Conservation (phyloP, 495 filamentous ascomycete species). For the Penicillium chermesinum region DNA sequence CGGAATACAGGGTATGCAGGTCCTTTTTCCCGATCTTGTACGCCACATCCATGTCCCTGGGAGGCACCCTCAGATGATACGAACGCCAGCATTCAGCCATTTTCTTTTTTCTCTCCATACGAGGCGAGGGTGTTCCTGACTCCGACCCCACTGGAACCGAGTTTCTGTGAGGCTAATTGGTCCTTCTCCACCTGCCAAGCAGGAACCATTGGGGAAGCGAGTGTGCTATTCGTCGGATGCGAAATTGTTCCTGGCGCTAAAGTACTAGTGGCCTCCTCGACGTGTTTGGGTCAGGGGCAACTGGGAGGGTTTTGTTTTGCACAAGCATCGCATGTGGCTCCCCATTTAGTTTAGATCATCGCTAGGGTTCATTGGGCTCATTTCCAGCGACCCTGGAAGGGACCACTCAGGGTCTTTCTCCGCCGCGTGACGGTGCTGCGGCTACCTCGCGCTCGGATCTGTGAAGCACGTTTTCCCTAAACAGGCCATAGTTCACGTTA, state of each 20-base stretch:
- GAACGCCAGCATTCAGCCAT: no score
- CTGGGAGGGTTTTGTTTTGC: not conserved
- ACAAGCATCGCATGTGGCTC: slow-evolving; percentile 2
- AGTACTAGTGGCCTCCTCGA: slow-evolving; percentile 2
- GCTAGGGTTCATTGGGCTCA: not conserved
- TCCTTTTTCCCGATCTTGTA: not conserved
- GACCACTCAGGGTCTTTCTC: slow-evolving; percentile 13
- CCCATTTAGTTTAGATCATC: slow-evolving; percentile 5
- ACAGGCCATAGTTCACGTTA: not conserved
- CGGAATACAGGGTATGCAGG: no score
- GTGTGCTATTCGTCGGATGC: slow-evolving; percentile 6
- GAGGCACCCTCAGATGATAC: not conserved
- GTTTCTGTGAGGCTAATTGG: slow-evolving; percentile 1
- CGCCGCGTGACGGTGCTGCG: not conserved
- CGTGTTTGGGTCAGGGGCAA: slow-evolving; percentile 17
- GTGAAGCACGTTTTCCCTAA: not conserved
- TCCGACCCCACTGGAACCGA: not conserved
- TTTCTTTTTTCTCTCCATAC: slow-evolving; percentile 25
- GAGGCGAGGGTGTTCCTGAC: not conserved
- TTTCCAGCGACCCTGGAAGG: not conserved
- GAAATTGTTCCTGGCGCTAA: slow-evolving; percentile 18
- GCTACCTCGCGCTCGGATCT: not conserved
- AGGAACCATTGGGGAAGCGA: slow-evolving; percentile 21
- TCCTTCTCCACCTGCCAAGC: slow-evolving; percentile 16
- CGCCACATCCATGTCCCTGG: not conserved